Base-by-base conservation (phyloP, 441 rosid genomes). In the Populus hybrid region DNA sequence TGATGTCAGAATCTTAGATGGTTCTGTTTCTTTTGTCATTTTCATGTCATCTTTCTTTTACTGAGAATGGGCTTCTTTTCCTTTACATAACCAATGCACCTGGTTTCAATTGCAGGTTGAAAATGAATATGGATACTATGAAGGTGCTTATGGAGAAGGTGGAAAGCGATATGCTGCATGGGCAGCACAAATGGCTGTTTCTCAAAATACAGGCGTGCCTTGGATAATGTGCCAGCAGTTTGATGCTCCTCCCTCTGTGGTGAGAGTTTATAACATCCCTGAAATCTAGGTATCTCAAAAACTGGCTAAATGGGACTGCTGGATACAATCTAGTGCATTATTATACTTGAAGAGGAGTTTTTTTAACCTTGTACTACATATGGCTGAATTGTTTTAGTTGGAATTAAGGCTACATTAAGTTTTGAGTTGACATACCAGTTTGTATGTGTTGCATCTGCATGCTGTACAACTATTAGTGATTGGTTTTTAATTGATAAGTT, bases 201-300 rank as follows among this genome's bases (percentile, higher is more conserved):
- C 95, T 81, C 93, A 91, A 84, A 88, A 92, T 80, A 90, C 83
- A 54, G 98, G 98, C 32, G 90, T 96, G 63, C 99, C 99, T 74
- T 96, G 99, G 99, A 88, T 93, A 76, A 94, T 96, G 98, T 96
- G 98, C 83, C 90, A 90, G 81, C 99, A 96, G 77, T 83, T 76
- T 76, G 96, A 96, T 78, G 95, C 99, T 81, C 99, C 99, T 77
- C 83, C 83, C 1, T 82, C 89, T 69, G 92, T 96, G 87, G 99
- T 95, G 84, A 89, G 88, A 65, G 36, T 71, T 79, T 14, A 69
- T 38, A 10, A 67, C 38, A 63, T 73, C 10, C 14, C 11, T 67
- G 68, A 21, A 28, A 57, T 30, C 57, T 46, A 46, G 57, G 20
- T 5, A 46, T 46, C 18, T 46, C n/a, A 24, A 24, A 28, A 67